Evolutionary conservation across 257 asterid species (phyloP), one percentile per base, ranked within the genome.

Genomic region (Sherardia arvensis): DNA sequence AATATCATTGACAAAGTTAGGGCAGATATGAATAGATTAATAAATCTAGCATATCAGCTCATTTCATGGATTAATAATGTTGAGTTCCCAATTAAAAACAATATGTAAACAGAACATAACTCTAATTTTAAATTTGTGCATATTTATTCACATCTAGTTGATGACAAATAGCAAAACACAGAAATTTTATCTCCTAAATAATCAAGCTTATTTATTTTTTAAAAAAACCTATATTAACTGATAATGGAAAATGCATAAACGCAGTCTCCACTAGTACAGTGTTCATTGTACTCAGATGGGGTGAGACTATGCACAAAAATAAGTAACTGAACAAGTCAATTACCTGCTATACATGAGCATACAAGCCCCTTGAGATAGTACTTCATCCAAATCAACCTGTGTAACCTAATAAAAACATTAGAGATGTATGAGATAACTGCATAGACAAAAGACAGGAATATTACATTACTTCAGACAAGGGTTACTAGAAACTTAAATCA

Each of bases 341-440:
- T 82, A 90, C 98, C 98, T 87, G 86, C 83, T 92, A 76, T 92
- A 92, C 71, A 92, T 66, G 71, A 92, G 95, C 98, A 89, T 92
- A 73, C 89, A 92, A 70, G 95, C 97, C 73, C 97, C 97, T 81
- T 89, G 98, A 0, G 95, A 88, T 66, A 92, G 95, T 68, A 92
- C 95, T 77, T 92, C 98, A 64, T 89, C 95, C 79, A 85, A 69
- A 66, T 81, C 93, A 71, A 84, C 95, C 0, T 55, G 38, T 70
- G 59, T 75, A 71, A 89, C 97, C 98, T 92, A 82, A 55, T 47
- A 67, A 79, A 47, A 5, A n/a, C 62, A 23, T 15, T 51, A 43
- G 18, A 1, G 21, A 25, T 30, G n/a, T n/a, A 34, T 59, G 6
- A 64, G 62, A 43, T 59, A 58, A 28, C 53, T 59, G 5, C n/a